phyloP scores from a whole-genome alignment of 148 eudicot species.

The Amaranthus palmeri region DNA sequence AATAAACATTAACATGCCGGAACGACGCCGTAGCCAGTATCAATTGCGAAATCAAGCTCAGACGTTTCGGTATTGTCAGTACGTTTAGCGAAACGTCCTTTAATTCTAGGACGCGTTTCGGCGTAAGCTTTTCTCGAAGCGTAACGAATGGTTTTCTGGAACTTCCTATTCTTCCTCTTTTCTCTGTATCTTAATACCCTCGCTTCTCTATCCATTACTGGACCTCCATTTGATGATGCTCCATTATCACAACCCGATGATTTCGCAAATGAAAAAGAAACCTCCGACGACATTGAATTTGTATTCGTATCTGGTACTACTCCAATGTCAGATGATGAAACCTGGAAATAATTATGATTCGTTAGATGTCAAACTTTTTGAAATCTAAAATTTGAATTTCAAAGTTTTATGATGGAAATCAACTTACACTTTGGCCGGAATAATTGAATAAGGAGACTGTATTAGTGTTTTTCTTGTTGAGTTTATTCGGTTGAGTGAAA shows the following conservation, averaged over 20 bases:
- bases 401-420: not conserved
- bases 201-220: slow-evolving; percentile 55
- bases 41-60: slow-evolving; percentile 27
- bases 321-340: slow-evolving; percentile 80
- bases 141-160: slow-evolving; percentile 88
- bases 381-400: not conserved
- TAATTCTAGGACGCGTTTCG: slow-evolving; percentile 80
- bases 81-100: slow-evolving; percentile 86
- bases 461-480: slow-evolving; percentile 4
- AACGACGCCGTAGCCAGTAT: slow-evolving; percentile 53
- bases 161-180: slow-evolving; percentile 87
- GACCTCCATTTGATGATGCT: not conserved
- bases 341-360: slow-evolving; percentile 35
- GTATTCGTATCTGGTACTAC: slow-evolving; percentile 76
- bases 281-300: slow-evolving; percentile 57
- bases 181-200: slow-evolving; percentile 91
- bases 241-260: slow-evolving; percentile 18
- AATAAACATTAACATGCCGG: slow-evolving; percentile 33
- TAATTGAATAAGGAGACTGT: slow-evolving; percentile 20
- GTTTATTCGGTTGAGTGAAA: slow-evolving; percentile 43
- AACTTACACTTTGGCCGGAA: slow-evolving; percentile 22
- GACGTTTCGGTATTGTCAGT: slow-evolving; percentile 30
- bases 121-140: slow-evolving; percentile 94
- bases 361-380: not conserved
- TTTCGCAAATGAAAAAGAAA: slow-evolving; percentile 35